Evolutionary conservation across 2,329 filamentous ascomycete genomes (phyloP), one percentile per base, ranked within the genome.

Genomic region (Sporothrix mexicana): DNA sequence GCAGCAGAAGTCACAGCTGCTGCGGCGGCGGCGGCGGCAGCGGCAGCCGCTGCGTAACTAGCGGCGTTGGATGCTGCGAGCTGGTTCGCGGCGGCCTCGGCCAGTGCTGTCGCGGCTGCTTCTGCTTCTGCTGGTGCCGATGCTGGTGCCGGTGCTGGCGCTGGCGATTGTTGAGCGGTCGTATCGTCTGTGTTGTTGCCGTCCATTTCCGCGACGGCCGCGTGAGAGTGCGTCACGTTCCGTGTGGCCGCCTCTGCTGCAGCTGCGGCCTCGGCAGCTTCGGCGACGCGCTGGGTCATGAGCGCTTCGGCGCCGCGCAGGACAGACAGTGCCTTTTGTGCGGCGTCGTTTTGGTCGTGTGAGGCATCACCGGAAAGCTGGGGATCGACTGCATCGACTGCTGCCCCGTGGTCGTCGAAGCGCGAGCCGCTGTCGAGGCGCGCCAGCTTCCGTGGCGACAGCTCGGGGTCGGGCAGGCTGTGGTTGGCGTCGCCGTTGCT

Each of bases 381-480:
- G 25, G 55, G 55, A 8, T 61, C 25, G 25, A 36, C 55, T 1
- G 69, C 25, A 12, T 71, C 69, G 43, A 71, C 25, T 1, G 68
- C 7, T 15, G 61, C 68, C 17, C 20, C 62, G 36, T 70, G 30
- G 30, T 71, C 71, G 68, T 66, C 53, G 41, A 76, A 76, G 23
- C 75, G 75, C 61, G 74, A 74, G 30, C 72, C 72, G 72, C 77
- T 77, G 64, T 83, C 84, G 25, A 88, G 81, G 41, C 87, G 85
- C 71, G 86, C 86, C 67, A 86, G 82, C 78, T 89, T 89, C 69
- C 85, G 82, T 5, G 87, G 87, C 36, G 87, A 88, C 20, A 83
- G 80, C 69, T 85, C 82, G 70, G 80, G 78, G 76, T 81, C 77
- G 71, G 77, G 69, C 73, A 76, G 70, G 74, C 3, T 55, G 20